Evolutionary conservation across 495 filamentous ascomycete species (phyloP), one percentile per base, ranked within the genome.

Genomic region (Umbilicaria muhlenbergii): DNA sequence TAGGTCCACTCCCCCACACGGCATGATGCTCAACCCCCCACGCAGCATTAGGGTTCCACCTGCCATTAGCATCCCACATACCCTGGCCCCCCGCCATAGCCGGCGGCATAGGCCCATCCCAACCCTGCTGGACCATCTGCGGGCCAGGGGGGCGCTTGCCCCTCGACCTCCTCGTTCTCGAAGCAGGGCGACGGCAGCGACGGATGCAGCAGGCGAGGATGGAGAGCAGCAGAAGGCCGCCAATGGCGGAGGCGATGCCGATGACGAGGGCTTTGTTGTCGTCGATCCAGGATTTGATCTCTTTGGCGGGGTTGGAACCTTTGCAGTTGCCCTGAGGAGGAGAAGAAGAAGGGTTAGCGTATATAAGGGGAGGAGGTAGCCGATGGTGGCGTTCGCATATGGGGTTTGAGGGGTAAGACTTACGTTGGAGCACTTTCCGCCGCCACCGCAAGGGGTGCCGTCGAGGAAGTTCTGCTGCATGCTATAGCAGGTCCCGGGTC

Each of bases 391-490:
- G 14, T 11, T 21, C 19, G 21, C n/a, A 3, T 28, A 16, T 10
- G 39, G 13, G 0, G n/a, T 5, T 0, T 7, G 24, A 14, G 2
- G 34, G 18, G n/a, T 12, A 18, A 3, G 15, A 58, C 64, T 55
- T 54, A 68, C 68, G 46, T 87, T 87, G 32, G 49, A 55, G 58
- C 91, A 98, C 38, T 67, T 64, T 5, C 91, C 91, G 43, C 85
- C 84, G 17, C 84, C 78, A 40, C 78, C 72, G 59, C 91, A 98
- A 3, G 76, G 68, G 7, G 91, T 96, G 11, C 91, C 91, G 56
- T 98, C 92, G 34, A 98, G 68, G 64, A 92, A 96, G 58, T 93
- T 89, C 60, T 94, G 86, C 53, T 84, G 75, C 67, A 91, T 80
- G 24, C 69, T 67, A 57, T 77, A 81, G 58, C 78, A 94, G 34